Base-by-base conservation (phyloP, 1,139 yeast genomes). In the Hemisphaericaspora xylofermentans region DNA sequence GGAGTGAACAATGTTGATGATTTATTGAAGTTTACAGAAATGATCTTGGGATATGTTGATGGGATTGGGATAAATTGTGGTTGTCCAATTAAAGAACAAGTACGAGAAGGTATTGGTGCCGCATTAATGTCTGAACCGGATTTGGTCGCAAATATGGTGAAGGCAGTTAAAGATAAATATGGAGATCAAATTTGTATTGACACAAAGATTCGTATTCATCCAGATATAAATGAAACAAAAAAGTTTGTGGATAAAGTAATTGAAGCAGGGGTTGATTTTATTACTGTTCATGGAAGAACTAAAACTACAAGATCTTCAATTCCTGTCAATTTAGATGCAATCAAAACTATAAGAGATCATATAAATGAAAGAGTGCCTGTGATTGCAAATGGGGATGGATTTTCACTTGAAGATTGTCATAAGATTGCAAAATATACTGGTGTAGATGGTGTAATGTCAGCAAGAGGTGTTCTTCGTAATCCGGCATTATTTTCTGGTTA, bases 31-130 rank as follows among this genome's bases (percentile, higher is more conserved):
- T 91, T 94, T 56, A 89, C 88, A 2, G 88, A 84, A 42, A 82
- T 93, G 89, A 81, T 91, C n/a, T 78, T 78, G 47, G 96, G 96
- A 0, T 88, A 79, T 56, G 93, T 88, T 34, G 97, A 93, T 63
- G 98, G 95, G 1, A 82, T 93, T 25, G 97, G 98, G 0, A 72
- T 93, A 43, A 94, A 93, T 67, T 93, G 98, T 64, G 98, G 98
- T 0, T 93, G 98, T 64, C 98, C 98, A 1, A 89, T 93, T 39
- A 86, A 84, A 49, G 98, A 93, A 50, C 98, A 93, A 60, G 88
- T 88, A 5, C 75, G 96, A 36, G 97, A 89, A 60, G 98, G 98
- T 14, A 89, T 93, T 19, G 98, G 98, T 4, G 97, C 98, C 1
- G 97, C 97, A 0, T 71, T 93, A 42, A 91, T 93, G 89, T 70